These are phyloP conservation scores for Xylaria sp. DNA, from an alignment of 2,329 filamentous ascomycete species.

Conservation along the genomic window DNA sequence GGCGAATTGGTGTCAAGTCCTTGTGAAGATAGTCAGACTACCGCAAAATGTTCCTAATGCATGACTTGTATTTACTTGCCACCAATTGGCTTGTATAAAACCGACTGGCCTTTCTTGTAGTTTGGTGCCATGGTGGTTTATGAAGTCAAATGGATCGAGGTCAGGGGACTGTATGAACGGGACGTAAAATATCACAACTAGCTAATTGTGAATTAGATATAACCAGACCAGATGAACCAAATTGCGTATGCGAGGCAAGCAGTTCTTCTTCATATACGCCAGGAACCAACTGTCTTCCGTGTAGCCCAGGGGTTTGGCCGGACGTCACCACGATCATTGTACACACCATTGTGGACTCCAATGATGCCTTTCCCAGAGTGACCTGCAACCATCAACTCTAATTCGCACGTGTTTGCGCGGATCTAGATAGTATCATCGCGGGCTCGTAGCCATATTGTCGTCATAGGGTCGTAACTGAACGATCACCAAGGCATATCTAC, in stretches of 20 bases:
- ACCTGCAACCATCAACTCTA: neutral
- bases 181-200: neutral
- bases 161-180: neutral
- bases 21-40: neutral
- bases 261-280: constrained; percentile 9
- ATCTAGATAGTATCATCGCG: constrained; percentile 1
- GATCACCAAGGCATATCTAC: neutral
- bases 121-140: constrained; percentile 19
- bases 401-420: neutral
- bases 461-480: neutral
- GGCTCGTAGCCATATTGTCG: neutral
- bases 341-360: constrained; percentile 12
- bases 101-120: constrained; percentile 25
- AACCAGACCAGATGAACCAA: neutral
- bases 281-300: neutral
- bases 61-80: constrained; percentile 3
- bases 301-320: constrained; percentile 5
- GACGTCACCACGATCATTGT: constrained; percentile 15
- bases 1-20: constrained; percentile 20
- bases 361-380: constrained; percentile 15
- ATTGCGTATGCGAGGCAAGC: too few relatives aligned
- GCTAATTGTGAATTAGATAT: neutral
- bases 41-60: neutral
- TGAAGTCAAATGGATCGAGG: neutral
- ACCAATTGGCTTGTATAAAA: constrained; percentile 23